Evolutionary conservation across 1,284 basidiomycete genomes (phyloP).

Genomic region (Trichosporon sp.): DNA sequence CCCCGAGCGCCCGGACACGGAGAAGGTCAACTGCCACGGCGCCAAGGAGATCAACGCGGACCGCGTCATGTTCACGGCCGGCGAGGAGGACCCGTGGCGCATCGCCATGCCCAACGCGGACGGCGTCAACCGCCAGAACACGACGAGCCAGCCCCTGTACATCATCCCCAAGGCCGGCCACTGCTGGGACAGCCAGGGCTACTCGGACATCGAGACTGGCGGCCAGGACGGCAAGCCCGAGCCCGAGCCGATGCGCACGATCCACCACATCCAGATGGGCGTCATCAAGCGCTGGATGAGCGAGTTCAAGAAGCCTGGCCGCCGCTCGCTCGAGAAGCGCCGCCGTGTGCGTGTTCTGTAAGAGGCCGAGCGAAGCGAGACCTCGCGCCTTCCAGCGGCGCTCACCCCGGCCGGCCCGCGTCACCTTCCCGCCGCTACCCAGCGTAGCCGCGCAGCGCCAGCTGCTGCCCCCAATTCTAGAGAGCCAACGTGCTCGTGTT

Average conservation of each 20-base stretch:
- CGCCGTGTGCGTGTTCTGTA: neutral
- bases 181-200: slow-evolving; percentile 1
- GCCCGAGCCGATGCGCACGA: slow-evolving; percentile 69
- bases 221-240: slow-evolving; percentile 52
- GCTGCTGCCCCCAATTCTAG: neutral
- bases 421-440: too few species aligned
- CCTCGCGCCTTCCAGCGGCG: too few species aligned
- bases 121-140: neutral
- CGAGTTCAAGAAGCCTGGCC: slow-evolving; percentile 52
- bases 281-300: slow-evolving; percentile 81
- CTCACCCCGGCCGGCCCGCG: too few species aligned
- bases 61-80: slow-evolving; percentile 68
- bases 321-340: neutral
- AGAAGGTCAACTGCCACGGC: slow-evolving; percentile 71
- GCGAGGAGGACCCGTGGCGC: slow-evolving; percentile 72
- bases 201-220: slow-evolving; percentile 5
- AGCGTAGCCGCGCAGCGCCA: too few species aligned
- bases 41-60: slow-evolving; percentile 70
- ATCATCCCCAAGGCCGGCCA: neutral
- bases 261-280: slow-evolving; percentile 72
- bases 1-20: slow-evolving; percentile 69
- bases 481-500: too few species aligned
- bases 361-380: neutral
- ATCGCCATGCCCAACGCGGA: slow-evolving; percentile 53
- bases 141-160: neutral